Percentiles rank a stretch among this genome's conserved stretches.
phyloP scores from a whole-genome alignment of 2,329 filamentous ascomycete genomes.

The Coniochaeta prunicola region DNA sequence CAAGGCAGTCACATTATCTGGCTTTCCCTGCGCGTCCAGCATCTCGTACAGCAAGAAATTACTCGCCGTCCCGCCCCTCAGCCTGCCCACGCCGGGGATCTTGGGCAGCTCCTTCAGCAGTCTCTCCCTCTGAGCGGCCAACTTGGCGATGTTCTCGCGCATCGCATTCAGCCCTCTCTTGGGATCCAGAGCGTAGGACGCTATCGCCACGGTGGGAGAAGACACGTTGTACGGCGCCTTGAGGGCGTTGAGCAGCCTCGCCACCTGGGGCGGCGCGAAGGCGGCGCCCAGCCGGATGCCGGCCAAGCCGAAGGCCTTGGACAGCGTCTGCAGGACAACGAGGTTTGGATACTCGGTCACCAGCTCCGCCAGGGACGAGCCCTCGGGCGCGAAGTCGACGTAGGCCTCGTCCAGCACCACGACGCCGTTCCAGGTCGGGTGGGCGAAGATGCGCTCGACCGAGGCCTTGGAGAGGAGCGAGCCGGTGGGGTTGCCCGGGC shows the following conservation, averaged over 20 bases:
- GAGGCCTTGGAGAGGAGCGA: constrained; percentile 69
- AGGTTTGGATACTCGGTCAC: constrained; percentile 90
- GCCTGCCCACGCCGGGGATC: constrained; percentile 70
- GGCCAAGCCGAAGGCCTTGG: constrained; percentile 92
- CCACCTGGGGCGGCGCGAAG: constrained; percentile 70
- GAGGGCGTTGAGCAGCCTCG: constrained; percentile 76
- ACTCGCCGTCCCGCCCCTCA: constrained; percentile 71
- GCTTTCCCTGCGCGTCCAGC: constrained; percentile 61
- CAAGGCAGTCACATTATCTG: constrained; percentile 72
- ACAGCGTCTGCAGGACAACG: constrained; percentile 97
- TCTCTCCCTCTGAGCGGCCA: constrained; percentile 71
- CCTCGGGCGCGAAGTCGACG: constrained; percentile 77
- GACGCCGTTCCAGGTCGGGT: constrained; percentile 91
- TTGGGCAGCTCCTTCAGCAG: constrained; percentile 65
- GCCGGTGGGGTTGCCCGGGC: constrained; percentile 90
- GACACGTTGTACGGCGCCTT: constrained; percentile 97
- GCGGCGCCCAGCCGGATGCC: constrained; percentile 86
- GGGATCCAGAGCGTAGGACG: constrained; percentile 59
- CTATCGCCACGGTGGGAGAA: constrained; percentile 77
- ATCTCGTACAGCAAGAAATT: constrained; percentile 94
- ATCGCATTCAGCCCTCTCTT: constrained; percentile 64
- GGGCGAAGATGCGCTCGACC: constrained; percentile 65
- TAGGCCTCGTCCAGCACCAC: constrained; percentile 95
- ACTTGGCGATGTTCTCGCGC: constrained; percentile 59
- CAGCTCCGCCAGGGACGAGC: constrained; percentile 80